Evolutionary conservation across 2,329 filamentous ascomycete genomes (phyloP), one percentile per base, ranked within the genome.

Genomic region (Sporothrix sp.): DNA sequence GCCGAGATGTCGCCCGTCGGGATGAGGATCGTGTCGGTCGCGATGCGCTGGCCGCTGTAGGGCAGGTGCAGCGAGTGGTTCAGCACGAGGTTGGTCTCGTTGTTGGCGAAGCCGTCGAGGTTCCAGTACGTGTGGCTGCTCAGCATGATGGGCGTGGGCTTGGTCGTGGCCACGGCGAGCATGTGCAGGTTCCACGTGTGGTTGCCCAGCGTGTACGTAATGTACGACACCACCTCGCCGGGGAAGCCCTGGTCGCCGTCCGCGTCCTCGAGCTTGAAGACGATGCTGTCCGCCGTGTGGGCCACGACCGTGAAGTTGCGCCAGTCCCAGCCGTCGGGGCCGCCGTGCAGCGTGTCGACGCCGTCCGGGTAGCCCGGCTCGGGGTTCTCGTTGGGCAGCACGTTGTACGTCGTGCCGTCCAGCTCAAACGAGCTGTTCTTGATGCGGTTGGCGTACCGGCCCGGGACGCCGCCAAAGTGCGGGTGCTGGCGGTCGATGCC

Each of bases 121-220:
- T 90, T 90, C 86, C 85, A 91, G 73, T 91, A 91, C 7, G 78
- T 79, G 71, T 86, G 73, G 57, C 71, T 75, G 62, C 77, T 85
- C 52, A 91, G 73, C 85, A 91, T 90, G 64, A 91, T 87, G 44
- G 86, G 86, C 6, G 86, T 90, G 68, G 81, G 83, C 68, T 85
- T 79, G 27, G 82, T 86, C 8, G 82, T 81, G 3, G 85, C 71
- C 50, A 84, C 65, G 36, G 85, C 85, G 13, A 81, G 69, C 73
- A 90, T 87, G 66, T 79, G 82, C 59, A 88, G 73, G 61, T 85
- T 74, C 84, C 85, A 89, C 43, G 79, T 76, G 62, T 75, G 71
- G 25, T 80, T 76, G 4, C 71, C 72, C 47, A 90, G 64, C 0
- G 81, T 82, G 66, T 90, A 91, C 4, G 84, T 88, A 55, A 88